Evolutionary conservation across 441 rosid genomes (phyloP).

Genomic region (Gossypium lobatum): DNA sequence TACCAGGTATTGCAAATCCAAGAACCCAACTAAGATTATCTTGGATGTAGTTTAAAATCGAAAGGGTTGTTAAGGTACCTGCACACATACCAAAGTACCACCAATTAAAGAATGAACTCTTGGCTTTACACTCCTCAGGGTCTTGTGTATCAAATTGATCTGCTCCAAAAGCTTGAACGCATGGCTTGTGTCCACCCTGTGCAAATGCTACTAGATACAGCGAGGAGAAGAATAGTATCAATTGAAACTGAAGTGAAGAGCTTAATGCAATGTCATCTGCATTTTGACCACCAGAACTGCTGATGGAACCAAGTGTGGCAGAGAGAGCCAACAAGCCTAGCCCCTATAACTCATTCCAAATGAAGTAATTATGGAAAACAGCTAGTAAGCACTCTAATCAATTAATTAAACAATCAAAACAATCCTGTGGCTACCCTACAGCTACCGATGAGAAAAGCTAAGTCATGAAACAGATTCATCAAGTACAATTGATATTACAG

Average conservation of each 20-base stretch:
- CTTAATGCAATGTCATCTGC: slow-evolving; percentile 10
- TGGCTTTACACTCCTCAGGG: slow-evolving; percentile 37
- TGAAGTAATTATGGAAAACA: background rate
- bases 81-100: slow-evolving; percentile 41
- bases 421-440: background rate
- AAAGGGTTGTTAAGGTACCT: slow-evolving; percentile 21
- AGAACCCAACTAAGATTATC: slow-evolving; percentile 50
- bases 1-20: slow-evolving; percentile 46
- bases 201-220: slow-evolving; percentile 49
- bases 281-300: slow-evolving; percentile 26
- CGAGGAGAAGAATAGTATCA: slow-evolving; percentile 36
- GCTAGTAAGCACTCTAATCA: background rate
- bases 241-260: slow-evolving; percentile 23
- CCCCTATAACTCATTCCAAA: slow-evolving; percentile 32
- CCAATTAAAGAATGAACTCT: slow-evolving; percentile 58
- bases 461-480: background rate
- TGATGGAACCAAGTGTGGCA: slow-evolving; percentile 23
- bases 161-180: slow-evolving; percentile 58
- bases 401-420: background rate
- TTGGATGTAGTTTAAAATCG: slow-evolving; percentile 37
- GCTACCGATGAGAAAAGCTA: background rate
- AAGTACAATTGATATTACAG: background rate
- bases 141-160: slow-evolving; percentile 53
- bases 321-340: slow-evolving; percentile 46
- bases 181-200: slow-evolving; percentile 53